A percentile compares a stretch with the other conserved stretches of the same genome.
phyloP scores from a whole-genome alignment of 257 asterid species.

The Cinchona pubescens region DNA sequence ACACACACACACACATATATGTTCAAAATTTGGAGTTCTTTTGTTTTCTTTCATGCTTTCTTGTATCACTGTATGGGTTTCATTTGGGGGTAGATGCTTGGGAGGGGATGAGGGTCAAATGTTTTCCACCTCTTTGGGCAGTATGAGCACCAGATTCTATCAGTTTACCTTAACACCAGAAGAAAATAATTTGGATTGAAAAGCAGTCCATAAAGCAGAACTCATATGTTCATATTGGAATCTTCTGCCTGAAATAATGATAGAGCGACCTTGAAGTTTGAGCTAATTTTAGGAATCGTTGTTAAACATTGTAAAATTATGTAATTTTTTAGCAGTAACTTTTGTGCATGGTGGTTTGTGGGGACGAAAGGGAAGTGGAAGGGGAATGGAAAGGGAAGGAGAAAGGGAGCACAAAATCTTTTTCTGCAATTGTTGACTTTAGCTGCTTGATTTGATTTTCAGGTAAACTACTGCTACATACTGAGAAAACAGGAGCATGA shows the following conservation, averaged over 20 bases:
- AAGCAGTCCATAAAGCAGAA: neutral
- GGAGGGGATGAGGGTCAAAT: neutral
- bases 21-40: neutral
- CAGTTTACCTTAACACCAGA: neutral
- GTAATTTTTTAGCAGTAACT: neutral
- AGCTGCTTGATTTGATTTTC: conserved; percentile 22
- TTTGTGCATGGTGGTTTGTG: neutral
- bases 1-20: too few species aligned
- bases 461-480: conserved; percentile 82
- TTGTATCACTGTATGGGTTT: neutral
- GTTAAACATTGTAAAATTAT: too few species aligned
- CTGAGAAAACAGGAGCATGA: conserved; percentile 72
- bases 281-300: neutral
- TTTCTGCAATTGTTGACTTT: neutral
- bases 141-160: neutral
- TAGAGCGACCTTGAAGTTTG: neutral
- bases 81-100: neutral
- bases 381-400: neutral
- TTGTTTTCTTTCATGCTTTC: neutral
- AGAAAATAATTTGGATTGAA: neutral
- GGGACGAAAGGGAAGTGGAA: neutral
- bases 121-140: neutral
- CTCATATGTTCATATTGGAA: neutral
- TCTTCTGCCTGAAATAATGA: neutral
- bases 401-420: neutral